A percentile compares a stretch with the other conserved stretches of the same genome.
These are phyloP conservation scores for Mucor racemosus DNA, from an alignment of 371 early-diverging fungal species.

Conservation along the genomic window DNA sequence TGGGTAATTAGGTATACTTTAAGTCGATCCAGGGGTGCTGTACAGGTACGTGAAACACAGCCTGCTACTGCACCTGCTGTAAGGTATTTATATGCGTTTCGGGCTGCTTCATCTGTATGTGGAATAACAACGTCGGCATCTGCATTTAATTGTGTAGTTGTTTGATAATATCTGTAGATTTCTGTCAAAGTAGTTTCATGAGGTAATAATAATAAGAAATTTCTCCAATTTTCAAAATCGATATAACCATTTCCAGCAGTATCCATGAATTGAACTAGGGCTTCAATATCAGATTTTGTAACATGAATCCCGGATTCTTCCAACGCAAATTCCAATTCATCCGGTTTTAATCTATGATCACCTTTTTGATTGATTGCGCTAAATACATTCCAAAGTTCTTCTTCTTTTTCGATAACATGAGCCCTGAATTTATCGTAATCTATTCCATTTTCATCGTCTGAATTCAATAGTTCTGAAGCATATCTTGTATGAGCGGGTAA, in stretches of 20 bases:
- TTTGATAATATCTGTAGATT: conserved; percentile 67
- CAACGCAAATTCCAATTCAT: conserved; percentile 59
- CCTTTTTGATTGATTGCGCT: conserved; percentile 64
- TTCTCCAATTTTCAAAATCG: conserved; percentile 76
- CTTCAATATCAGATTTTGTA: conserved; percentile 60
- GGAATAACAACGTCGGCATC: conserved; percentile 70
- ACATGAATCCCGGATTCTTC: conserved; percentile 65
- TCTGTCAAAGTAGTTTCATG: conserved; percentile 52
- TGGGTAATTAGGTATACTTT: conserved; percentile 74
- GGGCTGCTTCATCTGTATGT: conserved; percentile 50
- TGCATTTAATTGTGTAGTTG: conserved; percentile 59
- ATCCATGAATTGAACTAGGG: conserved; percentile 69
- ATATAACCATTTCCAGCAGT: conserved; percentile 69
- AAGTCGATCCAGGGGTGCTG: conserved; percentile 82
- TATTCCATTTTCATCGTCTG: conserved; percentile 58
- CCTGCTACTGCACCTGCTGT: conserved; percentile 80
- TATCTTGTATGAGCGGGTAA: conserved; percentile 50
- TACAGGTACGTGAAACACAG: conserved; percentile 76
- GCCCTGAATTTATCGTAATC: conserved; percentile 69
- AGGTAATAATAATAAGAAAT: conserved; percentile 63
- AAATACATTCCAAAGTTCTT: conserved; percentile 69
- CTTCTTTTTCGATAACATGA: conserved; percentile 70
- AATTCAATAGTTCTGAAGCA: conserved; percentile 57
- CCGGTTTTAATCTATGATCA: conserved; percentile 63
- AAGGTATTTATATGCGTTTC: conserved; percentile 65